phyloP scores from a whole-genome alignment of 345 rosid species.

The Boechera retrofracta region DNA sequence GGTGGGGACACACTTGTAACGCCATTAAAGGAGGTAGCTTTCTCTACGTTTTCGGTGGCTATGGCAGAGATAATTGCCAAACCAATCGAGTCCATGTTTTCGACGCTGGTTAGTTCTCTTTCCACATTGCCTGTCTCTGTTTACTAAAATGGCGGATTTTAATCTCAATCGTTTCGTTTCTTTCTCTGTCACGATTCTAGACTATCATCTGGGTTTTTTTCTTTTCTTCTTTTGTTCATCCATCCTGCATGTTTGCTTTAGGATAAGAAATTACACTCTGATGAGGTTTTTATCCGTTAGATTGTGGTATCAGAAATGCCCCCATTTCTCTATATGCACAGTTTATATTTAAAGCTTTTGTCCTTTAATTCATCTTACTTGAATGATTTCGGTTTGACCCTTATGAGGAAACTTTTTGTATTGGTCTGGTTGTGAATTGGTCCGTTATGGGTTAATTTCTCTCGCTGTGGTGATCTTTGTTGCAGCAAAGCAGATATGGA shows the following conservation, averaged over 20 bases:
- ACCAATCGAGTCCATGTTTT: conserved; percentile 96
- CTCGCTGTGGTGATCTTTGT: conserved; percentile 30
- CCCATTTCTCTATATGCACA: not conserved
- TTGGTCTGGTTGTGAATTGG: conserved; percentile 13
- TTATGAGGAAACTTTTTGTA: conserved; percentile 8
- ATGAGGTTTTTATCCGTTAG: not conserved
- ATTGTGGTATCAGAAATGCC: conserved; percentile 21
- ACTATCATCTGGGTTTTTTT: conserved; percentile 5
- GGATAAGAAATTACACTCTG: not conserved
- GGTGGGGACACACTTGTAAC: conserved; percentile 99
- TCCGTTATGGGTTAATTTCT: conserved; percentile 28
- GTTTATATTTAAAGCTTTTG: not conserved
- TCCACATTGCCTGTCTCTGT: not conserved
- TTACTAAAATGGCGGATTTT: not conserved
- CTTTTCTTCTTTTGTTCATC: conserved; percentile 29
- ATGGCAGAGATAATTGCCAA: conserved; percentile 90
- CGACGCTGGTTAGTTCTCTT: conserved; percentile 69
- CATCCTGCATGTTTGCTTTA: conserved; percentile 26
- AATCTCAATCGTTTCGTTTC: conserved; percentile 3
- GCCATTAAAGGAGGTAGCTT: conserved; percentile 85
- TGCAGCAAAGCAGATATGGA: conserved; percentile 85
- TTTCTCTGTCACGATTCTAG: not conserved
- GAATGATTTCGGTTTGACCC: conserved; percentile 1
- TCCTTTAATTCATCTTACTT: not conserved
- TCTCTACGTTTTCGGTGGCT: conserved; percentile 93